Base-by-base conservation (phyloP, 1,284 basidiomycete genomes). In the Ganoderma sp. region DNA sequence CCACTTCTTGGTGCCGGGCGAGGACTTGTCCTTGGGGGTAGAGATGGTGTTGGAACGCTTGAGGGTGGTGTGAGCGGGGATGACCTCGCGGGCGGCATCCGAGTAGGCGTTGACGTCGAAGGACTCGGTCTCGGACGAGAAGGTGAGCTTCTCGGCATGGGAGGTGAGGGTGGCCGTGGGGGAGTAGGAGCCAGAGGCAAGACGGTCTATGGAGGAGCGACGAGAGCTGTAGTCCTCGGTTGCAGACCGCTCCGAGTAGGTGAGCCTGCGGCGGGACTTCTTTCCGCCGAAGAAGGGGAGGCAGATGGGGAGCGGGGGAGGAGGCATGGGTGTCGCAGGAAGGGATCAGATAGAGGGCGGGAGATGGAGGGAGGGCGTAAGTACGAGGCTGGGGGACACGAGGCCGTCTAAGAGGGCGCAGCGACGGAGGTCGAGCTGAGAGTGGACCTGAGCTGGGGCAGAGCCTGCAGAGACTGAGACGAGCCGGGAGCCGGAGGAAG, bases 101-200 rank as follows among this genome's bases (percentile, higher is more conserved):
- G 71, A 72, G 61, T 71, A 66, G 10, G 69, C 70, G 3, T 78
- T 71, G 41, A 78, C 69, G 37, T 73, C 64, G 75, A 77, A 82
- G 6, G 76, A 77, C 67, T 80, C 79, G 12, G 78, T 76, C 67
- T 82, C 82, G 39, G 77, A 75, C 19, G 78, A 73, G 71, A 84
- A 81, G 6, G 79, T 75, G 54, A 82, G 77, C 70, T 81, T 82
- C 64, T 80, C 81, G 3, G 75, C 79, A 34, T 74, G 76, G 15
- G 71, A 69, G 45, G 81, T 82, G 63, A 83, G 72, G 22, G 81
- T 83, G 10, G 79, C 77, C 10, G 81, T 81, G 22, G 81, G 79
- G 8, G 82, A 82, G 71, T 76, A 80, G 17, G 78, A 80, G 61
- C 61, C 72, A n/a, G 73, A 68, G 62, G 77, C 68, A 64, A 78